Conservation (phyloP, 1,139 yeast genomes). For the Taphrina communis region DNA sequence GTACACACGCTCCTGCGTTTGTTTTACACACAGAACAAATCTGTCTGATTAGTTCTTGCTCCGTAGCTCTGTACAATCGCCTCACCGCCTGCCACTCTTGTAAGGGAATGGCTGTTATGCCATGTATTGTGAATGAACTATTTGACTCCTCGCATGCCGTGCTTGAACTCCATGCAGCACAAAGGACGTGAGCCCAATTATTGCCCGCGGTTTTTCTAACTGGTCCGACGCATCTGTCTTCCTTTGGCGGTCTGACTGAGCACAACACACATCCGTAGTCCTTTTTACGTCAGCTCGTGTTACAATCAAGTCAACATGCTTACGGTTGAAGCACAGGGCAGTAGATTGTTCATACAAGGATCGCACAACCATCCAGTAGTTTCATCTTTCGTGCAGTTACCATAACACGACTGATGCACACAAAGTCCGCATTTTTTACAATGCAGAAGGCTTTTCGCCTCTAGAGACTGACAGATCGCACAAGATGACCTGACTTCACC, state of each 20-base stretch:
- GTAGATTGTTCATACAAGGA: conserved; percentile 72
- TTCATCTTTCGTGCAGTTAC: conserved; percentile 51
- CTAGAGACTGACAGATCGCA: conserved; percentile 49
- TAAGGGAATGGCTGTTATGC: conserved; percentile 48
- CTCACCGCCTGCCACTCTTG: conserved; percentile 46
- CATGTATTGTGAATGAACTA: conserved; percentile 57
- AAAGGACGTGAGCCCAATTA: conserved; percentile 80
- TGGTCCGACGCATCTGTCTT: conserved; percentile 63
- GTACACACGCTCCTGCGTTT: conserved; percentile 55
- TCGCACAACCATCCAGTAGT: conserved; percentile 75
- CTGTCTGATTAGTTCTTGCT: background rate
- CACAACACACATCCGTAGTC: conserved; percentile 71
- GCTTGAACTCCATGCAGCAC: conserved; percentile 65
- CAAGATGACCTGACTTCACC: conserved; percentile 1
- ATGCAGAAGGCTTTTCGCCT: conserved; percentile 54
- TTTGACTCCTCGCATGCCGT: conserved; percentile 56
- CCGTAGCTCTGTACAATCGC: background rate
- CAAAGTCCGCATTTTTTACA: conserved; percentile 74
- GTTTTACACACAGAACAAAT: conserved; percentile 56
- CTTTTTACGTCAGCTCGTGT: conserved; percentile 14
- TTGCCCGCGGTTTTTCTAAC: conserved; percentile 73
- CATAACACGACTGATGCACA: conserved; percentile 77
- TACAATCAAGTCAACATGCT: conserved; percentile 42
- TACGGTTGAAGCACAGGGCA: conserved; percentile 63
- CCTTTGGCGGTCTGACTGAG: conserved; percentile 51